Conservation (phyloP, 2,329 filamentous ascomycete genomes). For the Stachybotrys elegans region DNA sequence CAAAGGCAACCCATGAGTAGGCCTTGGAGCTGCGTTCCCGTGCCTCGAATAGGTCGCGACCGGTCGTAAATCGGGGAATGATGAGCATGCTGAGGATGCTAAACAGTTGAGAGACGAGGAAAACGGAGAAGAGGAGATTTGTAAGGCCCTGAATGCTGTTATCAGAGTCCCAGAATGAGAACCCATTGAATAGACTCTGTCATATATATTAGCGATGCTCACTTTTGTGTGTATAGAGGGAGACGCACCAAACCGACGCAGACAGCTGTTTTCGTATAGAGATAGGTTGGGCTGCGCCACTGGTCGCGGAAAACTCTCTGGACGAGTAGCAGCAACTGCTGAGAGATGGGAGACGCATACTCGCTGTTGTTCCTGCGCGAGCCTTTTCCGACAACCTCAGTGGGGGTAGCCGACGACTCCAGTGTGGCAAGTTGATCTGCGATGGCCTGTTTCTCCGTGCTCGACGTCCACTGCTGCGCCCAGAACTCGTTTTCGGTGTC, state of each 20-base stretch:
- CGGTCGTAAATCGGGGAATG: background rate
- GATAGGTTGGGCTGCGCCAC: conserved; percentile 1
- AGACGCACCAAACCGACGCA: conserved; percentile 4
- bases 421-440: background rate
- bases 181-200: background rate
- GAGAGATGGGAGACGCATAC: background rate
- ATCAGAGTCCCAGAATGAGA: background rate
- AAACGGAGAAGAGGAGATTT: conserved; percentile 1
- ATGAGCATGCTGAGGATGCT: background rate
- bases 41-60: background rate
- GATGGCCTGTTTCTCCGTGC: background rate
- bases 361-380: background rate
- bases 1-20: background rate
- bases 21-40: background rate
- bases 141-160: background rate
- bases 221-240: background rate
- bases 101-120: background rate
- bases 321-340: background rate
- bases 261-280: background rate
- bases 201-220: background rate
- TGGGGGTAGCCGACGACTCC: background rate
- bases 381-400: too few relatives aligned
- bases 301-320: conserved; percentile 4
- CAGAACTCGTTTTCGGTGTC: background rate
- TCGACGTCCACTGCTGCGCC: background rate